Percentiles rank a stretch among this genome's conserved stretches.
phyloP scores from a whole-genome alignment of 176 grass and related monocot genomes.

The Stipa capillata region DNA sequence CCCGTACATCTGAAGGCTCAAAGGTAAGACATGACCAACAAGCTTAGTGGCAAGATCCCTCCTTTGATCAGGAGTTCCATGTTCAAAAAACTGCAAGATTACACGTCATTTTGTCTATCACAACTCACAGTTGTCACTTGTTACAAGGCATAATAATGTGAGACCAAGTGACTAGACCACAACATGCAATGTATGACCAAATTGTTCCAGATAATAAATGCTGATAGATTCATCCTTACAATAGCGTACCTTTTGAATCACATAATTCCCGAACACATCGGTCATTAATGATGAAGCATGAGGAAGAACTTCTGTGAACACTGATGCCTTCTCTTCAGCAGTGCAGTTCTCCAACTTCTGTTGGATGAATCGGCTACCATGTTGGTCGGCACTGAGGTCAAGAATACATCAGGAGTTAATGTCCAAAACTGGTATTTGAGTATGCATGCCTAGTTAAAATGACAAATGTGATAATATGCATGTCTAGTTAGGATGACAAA shows the following conservation, averaged over 20 bases:
- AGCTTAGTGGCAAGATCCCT: constrained; percentile 77
- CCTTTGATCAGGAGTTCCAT: constrained; percentile 63
- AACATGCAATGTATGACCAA: no score
- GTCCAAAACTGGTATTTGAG: constrained; percentile 3
- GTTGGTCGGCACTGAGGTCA: constrained; percentile 73
- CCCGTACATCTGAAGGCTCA: constrained; percentile 97
- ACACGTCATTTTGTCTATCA: not conserved
- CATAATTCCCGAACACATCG: constrained; percentile 98
- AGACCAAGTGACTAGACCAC: no score
- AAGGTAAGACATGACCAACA: constrained; percentile 52
- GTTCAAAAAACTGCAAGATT: constrained; percentile 75
- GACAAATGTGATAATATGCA: constrained; percentile 1
- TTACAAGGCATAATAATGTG: constrained; percentile 1
- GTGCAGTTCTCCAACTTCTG: constrained; percentile 82
- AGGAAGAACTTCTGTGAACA: constrained; percentile 78
- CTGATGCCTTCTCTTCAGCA: constrained; percentile 70
- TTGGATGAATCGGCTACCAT: constrained; percentile 95
- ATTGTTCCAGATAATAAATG: no score
- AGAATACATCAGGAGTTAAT: constrained; percentile 7
- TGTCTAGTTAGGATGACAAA: not conserved
- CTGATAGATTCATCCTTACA: no score
- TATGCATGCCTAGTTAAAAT: not conserved
- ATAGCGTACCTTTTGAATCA: constrained; percentile 83
- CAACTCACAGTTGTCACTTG: not conserved
- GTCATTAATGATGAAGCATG: constrained; percentile 73